These are phyloP conservation scores for Erythrophleum fordii DNA, from an alignment of 306 rosid genomes.

Conservation along the genomic window DNA sequence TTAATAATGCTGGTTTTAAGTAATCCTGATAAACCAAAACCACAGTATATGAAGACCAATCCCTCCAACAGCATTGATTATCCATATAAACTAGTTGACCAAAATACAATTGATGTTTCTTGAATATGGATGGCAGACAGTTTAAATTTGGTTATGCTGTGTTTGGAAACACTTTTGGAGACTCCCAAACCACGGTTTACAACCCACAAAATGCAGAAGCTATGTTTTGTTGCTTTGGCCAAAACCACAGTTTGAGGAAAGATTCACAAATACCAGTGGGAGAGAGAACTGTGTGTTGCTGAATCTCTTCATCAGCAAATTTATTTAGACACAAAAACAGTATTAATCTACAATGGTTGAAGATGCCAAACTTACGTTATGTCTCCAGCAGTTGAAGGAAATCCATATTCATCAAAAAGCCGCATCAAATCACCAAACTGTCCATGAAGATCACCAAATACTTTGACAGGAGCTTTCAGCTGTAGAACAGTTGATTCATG, in stretches of 20 bases:
- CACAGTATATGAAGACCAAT: background rate
- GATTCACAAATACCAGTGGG: slow-evolving; percentile 14
- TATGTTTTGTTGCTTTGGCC: no score
- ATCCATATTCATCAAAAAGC: slow-evolving; percentile 98
- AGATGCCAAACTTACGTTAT: slow-evolving; percentile 75
- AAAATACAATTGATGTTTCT: background rate
- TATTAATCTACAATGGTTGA: slow-evolving; percentile 23
- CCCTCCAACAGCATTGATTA: background rate
- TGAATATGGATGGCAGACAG: slow-evolving; percentile 18
- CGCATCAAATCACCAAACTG: slow-evolving; percentile 99
- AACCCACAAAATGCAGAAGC: no score
- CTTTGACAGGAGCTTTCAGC: slow-evolving; percentile 96
- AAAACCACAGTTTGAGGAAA: no score
- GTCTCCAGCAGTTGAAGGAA: slow-evolving; percentile 99
- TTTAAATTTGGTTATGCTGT: slow-evolving; percentile 15
- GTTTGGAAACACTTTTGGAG: no score
- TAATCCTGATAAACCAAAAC: background rate
- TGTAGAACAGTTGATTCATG: slow-evolving; percentile 97
- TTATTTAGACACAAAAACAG: slow-evolving; percentile 27
- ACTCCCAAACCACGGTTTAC: no score
- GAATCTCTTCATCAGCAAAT: slow-evolving; percentile 1
- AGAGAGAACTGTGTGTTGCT: background rate
- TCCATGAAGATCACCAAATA: slow-evolving; percentile 99
- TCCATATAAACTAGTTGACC: background rate
- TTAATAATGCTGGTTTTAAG: background rate